Evolutionary conservation across 2,329 filamentous ascomycete species (phyloP).

Genomic region (Ophiostoma triangulosporum): DNA sequence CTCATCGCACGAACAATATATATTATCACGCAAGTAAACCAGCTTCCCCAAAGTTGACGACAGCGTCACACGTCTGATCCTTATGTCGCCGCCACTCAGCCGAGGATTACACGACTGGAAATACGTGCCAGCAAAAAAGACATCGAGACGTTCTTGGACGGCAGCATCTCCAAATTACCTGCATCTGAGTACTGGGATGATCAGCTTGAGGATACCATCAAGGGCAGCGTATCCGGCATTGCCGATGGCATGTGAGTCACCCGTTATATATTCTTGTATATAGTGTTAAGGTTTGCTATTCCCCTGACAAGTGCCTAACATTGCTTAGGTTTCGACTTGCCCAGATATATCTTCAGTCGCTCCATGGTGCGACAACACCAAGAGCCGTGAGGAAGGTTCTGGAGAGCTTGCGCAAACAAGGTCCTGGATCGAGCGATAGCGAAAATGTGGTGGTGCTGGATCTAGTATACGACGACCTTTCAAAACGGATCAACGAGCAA

Average conservation of each 20-base stretch:
- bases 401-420: background rate
- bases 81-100: too few relatives aligned
- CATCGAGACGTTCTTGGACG: too few relatives aligned
- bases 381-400: background rate
- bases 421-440: background rate
- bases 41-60: too few relatives aligned
- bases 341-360: background rate
- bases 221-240: background rate
- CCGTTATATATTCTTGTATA: too few relatives aligned
- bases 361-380: background rate
- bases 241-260: background rate
- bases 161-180: too few relatives aligned
- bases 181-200: too few relatives aligned
- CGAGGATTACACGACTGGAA: too few relatives aligned
- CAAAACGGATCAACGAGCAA: background rate
- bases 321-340: background rate
- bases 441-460: background rate
- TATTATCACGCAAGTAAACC: too few relatives aligned
- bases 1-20: too few relatives aligned
- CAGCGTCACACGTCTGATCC: too few relatives aligned
- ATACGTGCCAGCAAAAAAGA: too few relatives aligned
- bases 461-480: background rate
- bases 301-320: background rate
- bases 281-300: too few relatives aligned
- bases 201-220: background rate